A percentile compares a stretch with the other conserved stretches of the same genome.
Conservation (phyloP, 768 basidiomycete genomes). For the Cyathus striatus region DNA sequence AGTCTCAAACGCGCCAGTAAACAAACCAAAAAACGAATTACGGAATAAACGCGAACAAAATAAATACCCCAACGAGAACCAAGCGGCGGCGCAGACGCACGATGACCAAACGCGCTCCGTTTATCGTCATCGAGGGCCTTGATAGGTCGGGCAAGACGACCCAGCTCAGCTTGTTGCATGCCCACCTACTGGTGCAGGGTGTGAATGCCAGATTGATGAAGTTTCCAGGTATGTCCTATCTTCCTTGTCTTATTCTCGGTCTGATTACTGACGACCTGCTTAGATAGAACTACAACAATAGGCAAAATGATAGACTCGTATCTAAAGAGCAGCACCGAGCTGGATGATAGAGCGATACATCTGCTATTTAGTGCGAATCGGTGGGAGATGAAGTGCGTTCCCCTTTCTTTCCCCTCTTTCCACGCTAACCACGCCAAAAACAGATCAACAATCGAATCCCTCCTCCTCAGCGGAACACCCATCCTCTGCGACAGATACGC, state of each 20-base stretch:
- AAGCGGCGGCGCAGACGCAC: too few relatives aligned
- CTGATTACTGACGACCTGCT: too few relatives aligned
- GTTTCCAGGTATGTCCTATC: slow-evolving; percentile 74
- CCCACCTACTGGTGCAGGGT: slow-evolving; percentile 42
- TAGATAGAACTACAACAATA: slow-evolving; percentile 88
- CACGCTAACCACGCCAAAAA: neutral
- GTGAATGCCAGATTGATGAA: slow-evolving; percentile 60
- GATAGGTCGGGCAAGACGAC: slow-evolving; percentile 95
- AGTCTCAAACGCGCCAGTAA: too few relatives aligned
- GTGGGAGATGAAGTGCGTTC: slow-evolving; percentile 85
- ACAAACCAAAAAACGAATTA: too few relatives aligned
- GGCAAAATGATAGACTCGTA: slow-evolving; percentile 94
- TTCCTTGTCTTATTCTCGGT: neutral
- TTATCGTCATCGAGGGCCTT: slow-evolving; percentile 95
- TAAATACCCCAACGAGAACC: too few relatives aligned
- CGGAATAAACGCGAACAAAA: too few relatives aligned
- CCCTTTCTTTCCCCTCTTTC: neutral
- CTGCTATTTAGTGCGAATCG: slow-evolving; percentile 95
- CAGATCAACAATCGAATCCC: slow-evolving; percentile 53
- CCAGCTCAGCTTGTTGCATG: slow-evolving; percentile 61
- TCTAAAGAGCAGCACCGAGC: slow-evolving; percentile 73
- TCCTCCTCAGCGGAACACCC: slow-evolving; percentile 58
- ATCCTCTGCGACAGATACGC: slow-evolving; percentile 93
- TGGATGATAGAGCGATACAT: slow-evolving; percentile 90
- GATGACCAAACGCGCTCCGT: slow-evolving; percentile 55